Evolutionary conservation across 306 rosid species (phyloP).

Genomic region (Begonia peltatifolia): DNA sequence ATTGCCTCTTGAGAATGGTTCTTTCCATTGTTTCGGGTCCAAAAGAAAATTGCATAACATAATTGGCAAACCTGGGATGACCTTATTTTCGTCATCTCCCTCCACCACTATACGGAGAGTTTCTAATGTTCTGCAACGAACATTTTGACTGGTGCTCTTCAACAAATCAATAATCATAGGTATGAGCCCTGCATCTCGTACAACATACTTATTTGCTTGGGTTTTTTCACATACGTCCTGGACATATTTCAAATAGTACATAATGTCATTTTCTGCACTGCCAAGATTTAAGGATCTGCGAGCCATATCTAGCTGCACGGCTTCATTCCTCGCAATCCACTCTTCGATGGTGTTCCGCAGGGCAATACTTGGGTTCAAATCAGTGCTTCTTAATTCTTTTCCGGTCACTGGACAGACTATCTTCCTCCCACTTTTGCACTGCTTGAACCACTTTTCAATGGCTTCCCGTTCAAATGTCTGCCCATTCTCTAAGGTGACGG

Average conservation of each 20-base stretch:
- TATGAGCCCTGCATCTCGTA: conserved; percentile 63
- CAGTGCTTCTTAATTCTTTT: conserved; percentile 46
- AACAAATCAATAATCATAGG: conserved; percentile 84
- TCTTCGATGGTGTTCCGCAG: conserved; percentile 96
- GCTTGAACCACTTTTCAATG: conserved; percentile 91
- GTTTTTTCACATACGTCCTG: conserved; percentile 59
- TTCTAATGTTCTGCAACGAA: conserved; percentile 75
- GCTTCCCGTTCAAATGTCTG: conserved; percentile 91
- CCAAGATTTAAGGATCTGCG: conserved; percentile 52
- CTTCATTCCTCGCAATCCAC: conserved; percentile 96
- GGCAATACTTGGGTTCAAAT: conserved; percentile 88
- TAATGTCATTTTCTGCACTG: conserved; percentile 58
- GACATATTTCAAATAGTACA: conserved; percentile 56
- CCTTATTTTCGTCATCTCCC: conserved; percentile 84
- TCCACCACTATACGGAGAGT: conserved; percentile 67
- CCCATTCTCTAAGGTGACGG: conserved; percentile 80
- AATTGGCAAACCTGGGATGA: conserved; percentile 25
- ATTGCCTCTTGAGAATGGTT: no score
- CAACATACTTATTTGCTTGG: conserved; percentile 36
- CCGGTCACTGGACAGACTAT: conserved; percentile 68
- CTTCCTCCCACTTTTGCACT: conserved; percentile 70
- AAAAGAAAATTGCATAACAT: not conserved
- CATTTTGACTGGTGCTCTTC: conserved; percentile 64
- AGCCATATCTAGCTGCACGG: conserved; percentile 91
- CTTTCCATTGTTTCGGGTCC: no score